Evolutionary conservation across 108 stramenopile species (phyloP), one percentile per base, ranked within the genome.

Genomic region (Chaetoceros muelleri): DNA sequence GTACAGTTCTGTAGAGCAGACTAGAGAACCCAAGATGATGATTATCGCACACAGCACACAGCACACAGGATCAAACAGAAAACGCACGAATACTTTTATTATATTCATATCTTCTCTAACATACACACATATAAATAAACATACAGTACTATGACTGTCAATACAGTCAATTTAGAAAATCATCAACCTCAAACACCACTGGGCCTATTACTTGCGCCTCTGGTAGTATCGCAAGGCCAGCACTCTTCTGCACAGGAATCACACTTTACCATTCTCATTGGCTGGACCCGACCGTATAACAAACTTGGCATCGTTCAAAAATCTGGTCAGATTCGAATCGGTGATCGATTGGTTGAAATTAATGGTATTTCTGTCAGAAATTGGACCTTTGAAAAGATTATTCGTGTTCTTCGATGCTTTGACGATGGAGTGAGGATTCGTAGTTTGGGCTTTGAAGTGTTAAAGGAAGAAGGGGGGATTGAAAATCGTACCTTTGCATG

Each of bases 131-230:
- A n/a, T n/a, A n/a, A n/a, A n/a, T n/a, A n/a, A n/a, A n/a, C n/a
- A n/a, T n/a, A 40, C 54, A 30, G 27, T 26, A 13, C 21, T 55
- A 29, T 20, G 19, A 30, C 5, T 2, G 54, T 72, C 46, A 62
- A 67, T 48, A 72, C 71, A 46, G 45, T 74, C 46, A 64, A 74
- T 29, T 64, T 74, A 31, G 44, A 63, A 19, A 1, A 10, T 0
- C 69, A 70, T 23, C 69, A 68, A 1, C 60, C 64, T n/a, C 20
- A 50, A 24, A 44, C 49, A 17, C 64, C 69, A 21, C 73, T 74
- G 3, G 73, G 73, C 52, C 63, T 74, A 48, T 60, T 74, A 49
- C 69, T 74, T 8, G 73, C 73, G 3, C 73, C 73, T 21, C 52
- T 50, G 22, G 61, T 58, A 7, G 61, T 58, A 7, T 51, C 58